Evolutionary conservation across 495 filamentous ascomycete genomes (phyloP), one percentile per base, ranked within the genome.

Genomic region (Acidiella bohemica): DNA sequence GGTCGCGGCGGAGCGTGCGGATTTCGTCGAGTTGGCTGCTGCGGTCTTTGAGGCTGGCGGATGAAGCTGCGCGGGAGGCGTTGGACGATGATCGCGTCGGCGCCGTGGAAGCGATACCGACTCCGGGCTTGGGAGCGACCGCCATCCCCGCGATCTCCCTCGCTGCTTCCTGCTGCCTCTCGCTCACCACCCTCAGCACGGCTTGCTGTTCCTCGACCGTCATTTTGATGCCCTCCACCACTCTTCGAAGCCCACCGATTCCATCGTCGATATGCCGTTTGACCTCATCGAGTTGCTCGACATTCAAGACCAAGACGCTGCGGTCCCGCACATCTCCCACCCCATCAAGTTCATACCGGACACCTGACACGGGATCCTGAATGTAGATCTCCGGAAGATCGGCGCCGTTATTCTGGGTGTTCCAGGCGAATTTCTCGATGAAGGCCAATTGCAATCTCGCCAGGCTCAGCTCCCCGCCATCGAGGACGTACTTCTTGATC

Each of bases 341-440:
- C 59, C 96, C 90, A 56, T 99, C 90, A 25, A 99, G 64, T 57
- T 96, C 90, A 57, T 99, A 84, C 16, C 90, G 81, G 18, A 95
- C 82, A 4, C 90, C 92, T 7, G 87, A 94, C 9, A 94, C 70
- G 5, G 88, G 76, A 58, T 97, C 90, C 59, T 97, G 92, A 27
- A 97, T 87, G 58, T 96, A 94, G 21, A 97, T 94, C 51, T 96
- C 90, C 0, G 90, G 90, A 21, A 97, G 66, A 53, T 97, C 90
- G 10, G 75, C 76, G 17, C 92, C 90, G 55, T 96, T 88, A 51
- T 78, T 82, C 48, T 93, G 88, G 1, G 86, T 93, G 50, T 90
- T 95, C 85, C 93, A 97, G 5, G 86, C 85, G 53, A 97, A 97
- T 52, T 95, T 96, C 48, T 96, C 92, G 50, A 97, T 97, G 58